Conservation (phyloP, 2,329 filamentous ascomycete species). For the Corniculantispora saksenae region DNA sequence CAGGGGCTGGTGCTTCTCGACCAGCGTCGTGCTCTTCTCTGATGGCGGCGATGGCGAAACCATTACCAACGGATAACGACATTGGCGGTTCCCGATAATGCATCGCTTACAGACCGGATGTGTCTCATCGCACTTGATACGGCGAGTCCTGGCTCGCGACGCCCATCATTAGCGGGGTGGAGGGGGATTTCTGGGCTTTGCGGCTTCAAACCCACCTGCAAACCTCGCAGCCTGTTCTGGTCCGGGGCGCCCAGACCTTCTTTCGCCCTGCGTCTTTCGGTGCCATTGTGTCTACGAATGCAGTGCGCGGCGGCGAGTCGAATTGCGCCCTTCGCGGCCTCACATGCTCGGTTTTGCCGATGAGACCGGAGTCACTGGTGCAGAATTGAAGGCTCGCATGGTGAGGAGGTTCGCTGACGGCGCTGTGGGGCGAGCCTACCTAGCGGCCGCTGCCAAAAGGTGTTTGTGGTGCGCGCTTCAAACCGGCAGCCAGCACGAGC, state of each 20-base stretch:
- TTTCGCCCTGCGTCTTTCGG: neutral
- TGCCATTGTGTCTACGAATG: neutral
- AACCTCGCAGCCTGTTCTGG: neutral
- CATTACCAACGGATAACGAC: neutral
- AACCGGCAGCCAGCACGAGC: too few relatives aligned
- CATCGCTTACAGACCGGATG: slow-evolving; percentile 1
- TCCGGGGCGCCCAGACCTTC: neutral
- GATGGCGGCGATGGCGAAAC: neutral
- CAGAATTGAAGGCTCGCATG: too few relatives aligned
- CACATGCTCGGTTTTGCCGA: neutral
- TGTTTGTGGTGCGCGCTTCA: too few relatives aligned
- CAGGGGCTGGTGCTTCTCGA: neutral
- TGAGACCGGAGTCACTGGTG: too few relatives aligned
- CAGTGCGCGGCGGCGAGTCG: neutral
- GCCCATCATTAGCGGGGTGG: neutral
- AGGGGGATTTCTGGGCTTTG: neutral
- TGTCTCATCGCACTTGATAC: neutral
- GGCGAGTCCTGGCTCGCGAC: neutral
- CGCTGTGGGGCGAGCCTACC: too few relatives aligned
- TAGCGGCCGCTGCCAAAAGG: too few relatives aligned
- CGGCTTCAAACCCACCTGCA: neutral
- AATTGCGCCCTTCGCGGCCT: neutral
- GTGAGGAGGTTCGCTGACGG: too few relatives aligned
- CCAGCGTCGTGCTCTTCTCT: neutral
- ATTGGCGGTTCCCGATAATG: neutral